A percentile compares a stretch with the other conserved stretches of the same genome.
Conservation (phyloP, 2,329 filamentous ascomycete species). For the Trichoderma koningii region DNA sequence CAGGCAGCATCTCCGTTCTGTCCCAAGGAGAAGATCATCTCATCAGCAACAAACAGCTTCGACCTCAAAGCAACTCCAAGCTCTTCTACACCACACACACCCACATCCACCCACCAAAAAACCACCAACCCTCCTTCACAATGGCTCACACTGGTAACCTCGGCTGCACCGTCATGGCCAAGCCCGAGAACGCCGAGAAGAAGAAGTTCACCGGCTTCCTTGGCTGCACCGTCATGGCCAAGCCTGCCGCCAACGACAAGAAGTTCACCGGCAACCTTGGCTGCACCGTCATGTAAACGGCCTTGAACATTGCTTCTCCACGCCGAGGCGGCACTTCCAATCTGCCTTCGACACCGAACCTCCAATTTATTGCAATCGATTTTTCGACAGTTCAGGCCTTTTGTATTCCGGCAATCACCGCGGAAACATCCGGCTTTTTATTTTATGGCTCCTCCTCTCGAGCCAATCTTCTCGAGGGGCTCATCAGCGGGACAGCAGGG, state of each 20-base stretch:
- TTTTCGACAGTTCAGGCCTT: slow-evolving; percentile 1
- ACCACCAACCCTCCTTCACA: neutral
- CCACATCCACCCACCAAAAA: neutral
- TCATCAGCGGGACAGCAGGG: neutral
- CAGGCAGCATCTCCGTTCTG: neutral
- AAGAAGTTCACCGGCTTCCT: neutral
- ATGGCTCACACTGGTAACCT: neutral
- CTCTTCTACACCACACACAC: neutral
- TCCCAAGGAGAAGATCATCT: neutral
- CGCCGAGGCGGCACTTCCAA: neutral
- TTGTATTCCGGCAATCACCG: neutral
- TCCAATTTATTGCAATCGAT: neutral
- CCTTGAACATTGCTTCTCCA: neutral
- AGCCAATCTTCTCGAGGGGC: neutral
- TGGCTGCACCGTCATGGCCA: slow-evolving; percentile 16
- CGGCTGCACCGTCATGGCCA: slow-evolving; percentile 13
- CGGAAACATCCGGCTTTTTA: neutral
- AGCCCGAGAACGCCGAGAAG: neutral
- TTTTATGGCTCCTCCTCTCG: slow-evolving; percentile 3
- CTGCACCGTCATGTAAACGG: slow-evolving; percentile 39
- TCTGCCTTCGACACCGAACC: no score
- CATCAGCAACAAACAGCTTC: slow-evolving; percentile 5
- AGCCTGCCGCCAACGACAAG: neutral
- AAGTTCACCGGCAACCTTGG: neutral
- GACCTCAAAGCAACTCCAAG: neutral